These are phyloP conservation scores for Proteromonas lacertae DNA, from an alignment of 352 stramenopile genomes.

Conservation along the genomic window DNA sequence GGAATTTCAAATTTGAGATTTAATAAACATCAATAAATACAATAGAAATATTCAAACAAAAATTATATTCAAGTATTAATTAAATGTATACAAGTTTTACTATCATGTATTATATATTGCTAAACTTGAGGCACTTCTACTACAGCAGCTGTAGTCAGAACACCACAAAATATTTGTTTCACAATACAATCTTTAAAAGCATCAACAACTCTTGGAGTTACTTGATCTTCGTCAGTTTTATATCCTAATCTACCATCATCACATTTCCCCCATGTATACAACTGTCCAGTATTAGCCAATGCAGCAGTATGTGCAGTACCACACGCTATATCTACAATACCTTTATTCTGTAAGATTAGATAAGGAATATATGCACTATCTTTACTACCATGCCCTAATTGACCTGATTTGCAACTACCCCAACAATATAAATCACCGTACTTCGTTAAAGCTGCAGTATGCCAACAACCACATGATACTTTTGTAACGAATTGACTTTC, in stretches of 20 bases:
- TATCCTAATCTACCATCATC: conserved; percentile 5
- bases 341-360: conserved; percentile 3
- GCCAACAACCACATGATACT: conserved; percentile 30
- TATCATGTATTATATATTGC: no score
- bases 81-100: no score
- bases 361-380: conserved; percentile 5
- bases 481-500: conserved; percentile 6
- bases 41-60: no score
- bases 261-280: conserved; percentile 6
- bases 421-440: conserved; percentile 19
- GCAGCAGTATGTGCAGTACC: conserved; percentile 5
- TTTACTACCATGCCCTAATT: conserved; percentile 11
- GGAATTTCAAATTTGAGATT: no score
- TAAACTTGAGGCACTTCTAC: no score
- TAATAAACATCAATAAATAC: no score
- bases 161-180: no score
- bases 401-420: conserved; percentile 23
- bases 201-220: no score
- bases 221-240: neutral
- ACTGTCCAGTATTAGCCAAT: conserved; percentile 2
- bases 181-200: no score
- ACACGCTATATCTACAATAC: neutral
- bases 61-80: no score
- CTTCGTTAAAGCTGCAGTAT: conserved; percentile 34
- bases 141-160: no score